A percentile compares a stretch with the other conserved stretches of the same genome.
Evolutionary conservation across 2,329 filamentous ascomycete genomes (phyloP).

Genomic region (Aspergillus cejpii): DNA sequence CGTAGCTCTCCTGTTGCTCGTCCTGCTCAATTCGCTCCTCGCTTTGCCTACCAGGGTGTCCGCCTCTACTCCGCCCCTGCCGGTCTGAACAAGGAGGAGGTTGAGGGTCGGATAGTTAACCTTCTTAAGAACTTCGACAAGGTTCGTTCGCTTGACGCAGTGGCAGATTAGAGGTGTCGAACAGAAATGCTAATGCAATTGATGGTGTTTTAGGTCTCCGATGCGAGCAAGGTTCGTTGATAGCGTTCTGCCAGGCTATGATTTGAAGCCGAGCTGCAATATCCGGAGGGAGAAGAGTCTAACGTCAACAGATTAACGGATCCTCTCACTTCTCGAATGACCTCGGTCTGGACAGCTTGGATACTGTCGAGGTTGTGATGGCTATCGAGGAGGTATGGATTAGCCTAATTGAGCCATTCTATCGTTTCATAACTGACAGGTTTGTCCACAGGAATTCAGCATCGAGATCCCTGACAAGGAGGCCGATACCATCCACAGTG

Average conservation of each 20-base stretch:
- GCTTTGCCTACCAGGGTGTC: slow-evolving; percentile 60
- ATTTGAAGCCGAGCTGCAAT: not conserved
- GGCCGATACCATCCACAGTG: slow-evolving; percentile 86
- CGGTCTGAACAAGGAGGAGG: slow-evolving; percentile 72
- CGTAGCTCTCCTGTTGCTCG: slow-evolving; percentile 56
- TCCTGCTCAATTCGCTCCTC: slow-evolving; percentile 55
- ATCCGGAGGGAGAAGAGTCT: slow-evolving; percentile 3
- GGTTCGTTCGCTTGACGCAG: slow-evolving; percentile 50
- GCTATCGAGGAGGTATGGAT: slow-evolving; percentile 85
- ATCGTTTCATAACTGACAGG: slow-evolving; percentile 12
- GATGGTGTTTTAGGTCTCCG: slow-evolving; percentile 27
- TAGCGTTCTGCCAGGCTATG: not conserved
- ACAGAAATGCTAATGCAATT: slow-evolving; percentile 5
- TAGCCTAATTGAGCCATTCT: slow-evolving; percentile 4
- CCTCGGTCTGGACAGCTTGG: slow-evolving; percentile 91
- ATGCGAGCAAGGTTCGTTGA: slow-evolving; percentile 36
- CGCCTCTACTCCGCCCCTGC: slow-evolving; percentile 81
- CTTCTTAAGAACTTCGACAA: slow-evolving; percentile 96
- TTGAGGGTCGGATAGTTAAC: slow-evolving; percentile 86
- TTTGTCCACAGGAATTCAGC: slow-evolving; percentile 59
- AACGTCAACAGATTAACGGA: slow-evolving; percentile 61
- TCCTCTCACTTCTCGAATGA: slow-evolving; percentile 93
- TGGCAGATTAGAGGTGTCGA: too few relatives aligned
- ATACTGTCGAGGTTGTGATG: slow-evolving; percentile 99
- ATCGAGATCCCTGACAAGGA: slow-evolving; percentile 99